Percentiles rank a stretch among this genome's conserved stretches.
Evolutionary conservation across 306 rosid genomes (phyloP).

Genomic region (Rosa persica): DNA sequence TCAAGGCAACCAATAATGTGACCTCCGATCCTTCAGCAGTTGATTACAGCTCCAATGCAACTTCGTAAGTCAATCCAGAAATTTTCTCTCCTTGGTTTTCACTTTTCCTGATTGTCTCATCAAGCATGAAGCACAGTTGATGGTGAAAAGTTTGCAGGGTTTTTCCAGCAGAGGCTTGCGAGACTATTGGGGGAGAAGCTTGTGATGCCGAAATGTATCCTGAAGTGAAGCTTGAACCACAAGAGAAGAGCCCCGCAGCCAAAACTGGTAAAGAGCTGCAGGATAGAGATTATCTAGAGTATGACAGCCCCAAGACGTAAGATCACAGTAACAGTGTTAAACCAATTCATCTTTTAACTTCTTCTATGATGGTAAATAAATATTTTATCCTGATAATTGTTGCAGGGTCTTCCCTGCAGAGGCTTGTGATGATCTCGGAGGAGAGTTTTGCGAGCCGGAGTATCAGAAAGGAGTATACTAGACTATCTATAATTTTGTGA

Average conservation of each 20-base stretch:
- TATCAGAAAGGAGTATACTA: slow-evolving; percentile 72
- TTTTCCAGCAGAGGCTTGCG: slow-evolving; percentile 53
- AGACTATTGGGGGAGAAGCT: slow-evolving; percentile 50
- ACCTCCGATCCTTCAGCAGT: slow-evolving; percentile 24
- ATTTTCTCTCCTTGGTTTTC: not conserved
- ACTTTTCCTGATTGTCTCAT: not conserved
- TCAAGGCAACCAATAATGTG: slow-evolving; percentile 21
- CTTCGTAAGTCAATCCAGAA: slow-evolving; percentile 30
- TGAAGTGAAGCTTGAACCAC: slow-evolving; percentile 42
- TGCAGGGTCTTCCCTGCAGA: slow-evolving; percentile 76
- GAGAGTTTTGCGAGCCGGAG: slow-evolving; percentile 69
- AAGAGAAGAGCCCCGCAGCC: slow-evolving; percentile 11
- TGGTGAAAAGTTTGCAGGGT: slow-evolving; percentile 26
- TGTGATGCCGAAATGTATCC: slow-evolving; percentile 48
- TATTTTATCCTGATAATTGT: not conserved
- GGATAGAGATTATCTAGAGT: slow-evolving; percentile 43
- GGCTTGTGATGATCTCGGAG: slow-evolving; percentile 99
- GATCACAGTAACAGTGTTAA: not conserved
- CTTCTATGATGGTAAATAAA: not conserved
- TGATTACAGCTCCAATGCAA: slow-evolving; percentile 37
- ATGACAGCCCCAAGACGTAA: slow-evolving; percentile 48
- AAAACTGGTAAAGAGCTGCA: slow-evolving; percentile 21
- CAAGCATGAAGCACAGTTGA: not conserved
- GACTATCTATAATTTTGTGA: slow-evolving; percentile 10
- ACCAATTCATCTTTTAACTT: not conserved